Evolutionary conservation across 2,329 filamentous ascomycete genomes (phyloP), one percentile per base, ranked within the genome.

Genomic region (Hypoxylon sp.): DNA sequence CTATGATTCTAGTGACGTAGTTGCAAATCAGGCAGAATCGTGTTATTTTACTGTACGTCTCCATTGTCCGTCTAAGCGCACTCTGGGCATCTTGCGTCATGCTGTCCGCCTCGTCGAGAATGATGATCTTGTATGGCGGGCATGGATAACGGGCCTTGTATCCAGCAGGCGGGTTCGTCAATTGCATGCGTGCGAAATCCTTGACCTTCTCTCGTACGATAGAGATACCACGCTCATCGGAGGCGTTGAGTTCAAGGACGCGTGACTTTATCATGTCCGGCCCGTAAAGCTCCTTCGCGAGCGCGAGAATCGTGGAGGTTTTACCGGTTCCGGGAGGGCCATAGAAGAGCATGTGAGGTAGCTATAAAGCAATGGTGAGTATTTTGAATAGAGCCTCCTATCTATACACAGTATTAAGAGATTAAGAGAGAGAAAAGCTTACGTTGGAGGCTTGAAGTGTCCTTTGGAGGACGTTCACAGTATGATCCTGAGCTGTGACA

Each of bases 341-440:
- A 77, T 99, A 99, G 85, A 98, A 98, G 74, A 99, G 92, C 93
- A 99, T 97, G 80, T 99, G 96, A 2, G 96, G 96, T 38, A 99
- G 91, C 88, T 92, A 68, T 6, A 68, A 2, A 49, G 7, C 2
- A 2, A 48, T 14, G 42, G 28, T 52, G 22, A 62, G 57, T 33
- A 65, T 48, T 6, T 9, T 1, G 24, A 51, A 12, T 45, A 61
- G 32, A 12, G 51, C 16, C n/a, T n/a, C n/a, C n/a, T n/a, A n/a
- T n/a, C n/a, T n/a, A n/a, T n/a, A n/a, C n/a, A n/a, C n/a, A n/a
- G n/a, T n/a, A n/a, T n/a, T n/a, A n/a, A n/a, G n/a, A n/a, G n/a
- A n/a, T n/a, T n/a, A n/a, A n/a, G n/a, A n/a, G n/a, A 24, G 44
- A 18, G 28, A 22, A 14, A 9, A 30, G 6, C 68, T 72, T 49